Base-by-base conservation (phyloP, 73 alveolate species). In the Paramecium tetraurelia region DNA sequence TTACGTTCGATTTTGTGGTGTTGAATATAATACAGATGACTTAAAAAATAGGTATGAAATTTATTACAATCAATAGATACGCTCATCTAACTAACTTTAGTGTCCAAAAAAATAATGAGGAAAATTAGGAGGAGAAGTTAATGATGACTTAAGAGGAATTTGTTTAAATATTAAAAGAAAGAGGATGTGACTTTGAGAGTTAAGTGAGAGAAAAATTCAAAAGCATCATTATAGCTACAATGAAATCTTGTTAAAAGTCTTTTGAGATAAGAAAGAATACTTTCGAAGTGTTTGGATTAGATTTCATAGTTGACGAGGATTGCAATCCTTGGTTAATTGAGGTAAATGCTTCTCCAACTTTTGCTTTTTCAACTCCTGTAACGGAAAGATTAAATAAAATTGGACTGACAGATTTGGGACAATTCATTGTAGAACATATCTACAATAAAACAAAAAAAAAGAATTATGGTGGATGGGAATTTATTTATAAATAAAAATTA, bases 1-100 rank as follows among this genome's bases (percentile, higher is more conserved):
- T 90, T 96, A 96, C 44, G 88, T 96, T 36, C 86, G 98, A 86
- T 93, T 96, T 63, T 89, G 94, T 59, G 86, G 86, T 24, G 89
- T 46, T 41, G 94, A 89, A 24, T 89, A 89, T 24, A 27, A 36
- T 41, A 58, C 92, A 41, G 87, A 83, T 14, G 94, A 89, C 50
- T 29, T 89, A 33, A 63, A 89, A n/a, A 89, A 89, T 50, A 68
- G 84, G 84, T 63, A 63, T n/a, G 12, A 7, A 59, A 18, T 6
- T 2, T 0, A 20, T 50, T 8, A 12, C 2, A 53, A 18, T n/a
- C 24, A 27, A 2, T 14, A 63, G 87, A 89, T 89, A 70, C 72
- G 94, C 94, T 12, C 94, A 89, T 44, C 41, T 89, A 24, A 83
- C 94, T 9, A 89, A 89, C 18, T 70, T 70, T 44, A 70, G 94